Conservation (phyloP, 73 alveolate species). For the Halteria grandinella region DNA sequence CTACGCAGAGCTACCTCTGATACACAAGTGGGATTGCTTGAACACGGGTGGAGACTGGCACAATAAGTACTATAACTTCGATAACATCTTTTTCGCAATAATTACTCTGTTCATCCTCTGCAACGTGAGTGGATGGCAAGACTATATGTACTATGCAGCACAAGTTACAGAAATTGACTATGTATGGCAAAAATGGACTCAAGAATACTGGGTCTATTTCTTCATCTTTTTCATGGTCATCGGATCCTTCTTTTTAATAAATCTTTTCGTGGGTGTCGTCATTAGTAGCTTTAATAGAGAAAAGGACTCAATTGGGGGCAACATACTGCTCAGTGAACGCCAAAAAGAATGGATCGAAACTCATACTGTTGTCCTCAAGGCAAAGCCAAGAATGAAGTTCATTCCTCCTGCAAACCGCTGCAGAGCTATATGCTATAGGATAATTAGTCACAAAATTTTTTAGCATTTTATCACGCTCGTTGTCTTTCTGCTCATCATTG, state of each 20-base stretch:
- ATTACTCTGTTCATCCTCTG: conserved; percentile 65
- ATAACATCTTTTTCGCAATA: conserved; percentile 48
- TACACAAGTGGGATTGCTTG: conserved; percentile 66
- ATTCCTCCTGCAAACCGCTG: conserved; percentile 7
- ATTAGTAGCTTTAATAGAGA: conserved; percentile 70
- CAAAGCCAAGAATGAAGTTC: conserved; percentile 45
- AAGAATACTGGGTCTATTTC: conserved; percentile 1
- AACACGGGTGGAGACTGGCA: conserved; percentile 56
- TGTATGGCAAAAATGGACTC: conserved; percentile 8
- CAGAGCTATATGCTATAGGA: conserved; percentile 17
- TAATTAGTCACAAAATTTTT: conserved; percentile 20
- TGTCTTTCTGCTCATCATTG: conserved; percentile 26
- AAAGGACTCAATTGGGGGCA: conserved; percentile 41
- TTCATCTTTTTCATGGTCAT: conserved; percentile 67
- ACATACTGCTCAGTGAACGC: conserved; percentile 33
- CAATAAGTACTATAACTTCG: conserved; percentile 27
- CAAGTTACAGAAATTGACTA: conserved; percentile 44
- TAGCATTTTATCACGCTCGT: conserved; percentile 23
- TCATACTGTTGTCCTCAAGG: conserved; percentile 26
- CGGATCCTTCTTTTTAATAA: conserved; percentile 71
- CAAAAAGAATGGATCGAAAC: conserved; percentile 56
- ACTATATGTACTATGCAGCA: conserved; percentile 67
- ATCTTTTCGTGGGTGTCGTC: conserved; percentile 82
- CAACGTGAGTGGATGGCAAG: conserved; percentile 75
- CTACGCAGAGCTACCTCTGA: too few relatives aligned